Evolutionary conservation across 768 basidiomycete genomes (phyloP).

Genomic region (Calocybe indica): DNA sequence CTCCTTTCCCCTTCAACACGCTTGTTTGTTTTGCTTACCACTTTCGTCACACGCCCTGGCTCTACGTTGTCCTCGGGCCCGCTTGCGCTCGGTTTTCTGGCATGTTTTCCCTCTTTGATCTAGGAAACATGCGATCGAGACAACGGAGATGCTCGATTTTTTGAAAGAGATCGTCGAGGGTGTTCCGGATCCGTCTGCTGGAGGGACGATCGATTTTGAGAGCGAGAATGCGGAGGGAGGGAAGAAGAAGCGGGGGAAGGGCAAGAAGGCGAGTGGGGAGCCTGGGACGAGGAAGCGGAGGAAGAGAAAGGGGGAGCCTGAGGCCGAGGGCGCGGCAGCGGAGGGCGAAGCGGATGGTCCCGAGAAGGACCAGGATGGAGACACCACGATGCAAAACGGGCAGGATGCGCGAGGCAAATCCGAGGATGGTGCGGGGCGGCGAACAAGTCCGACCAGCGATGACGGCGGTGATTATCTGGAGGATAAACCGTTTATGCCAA

Average conservation of each 20-base stretch:
- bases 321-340: conserved; percentile 25
- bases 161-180: conserved; percentile 85
- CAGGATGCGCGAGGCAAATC: conserved; percentile 9
- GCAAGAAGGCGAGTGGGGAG: conserved; percentile 34
- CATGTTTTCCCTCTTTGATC: conserved; percentile 1
- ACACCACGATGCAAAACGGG: conserved; percentile 3
- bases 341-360: conserved; percentile 8
- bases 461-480: conserved; percentile 31
- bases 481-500: conserved; percentile 38
- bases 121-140: conserved; percentile 91
- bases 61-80: too few species aligned
- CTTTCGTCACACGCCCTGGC: too few species aligned
- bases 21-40: too few species aligned
- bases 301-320: conserved; percentile 18
- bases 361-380: conserved; percentile 2
- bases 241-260: conserved; percentile 57
- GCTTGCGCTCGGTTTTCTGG: too few species aligned
- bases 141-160: conserved; percentile 88
- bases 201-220: conserved; percentile 72
- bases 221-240: conserved; percentile 46
- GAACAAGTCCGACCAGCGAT: conserved; percentile 31
- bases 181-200: conserved; percentile 83
- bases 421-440: conserved; percentile 24
- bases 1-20: neutral
- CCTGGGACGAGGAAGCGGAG: conserved; percentile 49